Evolutionary conservation across 2,329 filamentous ascomycete genomes (phyloP), one percentile per base, ranked within the genome.

Genomic region (Cercospora sojina): DNA sequence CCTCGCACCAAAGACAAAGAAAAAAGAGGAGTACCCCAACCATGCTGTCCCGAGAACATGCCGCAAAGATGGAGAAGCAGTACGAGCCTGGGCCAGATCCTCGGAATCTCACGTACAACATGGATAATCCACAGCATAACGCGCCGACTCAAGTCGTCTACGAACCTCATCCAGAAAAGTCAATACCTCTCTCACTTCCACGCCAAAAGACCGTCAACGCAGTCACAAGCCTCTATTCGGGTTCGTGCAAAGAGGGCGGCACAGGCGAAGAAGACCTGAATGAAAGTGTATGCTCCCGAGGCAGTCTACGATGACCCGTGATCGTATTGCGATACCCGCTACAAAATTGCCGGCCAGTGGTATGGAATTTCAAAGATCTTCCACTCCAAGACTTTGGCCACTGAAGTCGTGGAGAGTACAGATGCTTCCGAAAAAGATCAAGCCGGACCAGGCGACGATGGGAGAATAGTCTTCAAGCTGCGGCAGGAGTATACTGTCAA

Each of bases 311-410:
- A 84, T 58, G 82, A 84, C 68, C 80, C 81, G 1, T 83, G 79
- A 72, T 69, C 66, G 67, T 84, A 82, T 69, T 84, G 81, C 69
- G 82, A 85, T 71, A 83, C 80, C 0, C 47, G 64, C 7, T 83
- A 82, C 67, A 84, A 84, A 70, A 84, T 85, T 65, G 82, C 82
- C 1, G 82, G 82, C 7, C 81, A 85, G 70, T 84, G 82, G 81
- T 84, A 81, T 69, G 80, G 80, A 74, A 71, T 72, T 25, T 68
- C 70, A 9, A 66, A 59, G 16, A 60, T 71, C 7, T 68, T 70
- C 49, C 27, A 61, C 7, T 66, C 64, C n/a, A 62, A 61, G 8
- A 72, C 69, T 25, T 55, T 64, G 3, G 59, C 55, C 10, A 47
- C 66, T 7, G 66, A 71, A 59, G 65, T 73, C 4, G 67, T 70